phyloP scores from a whole-genome alignment of 2,329 filamentous ascomycete species.

The Calcarisporium arbuscula region DNA sequence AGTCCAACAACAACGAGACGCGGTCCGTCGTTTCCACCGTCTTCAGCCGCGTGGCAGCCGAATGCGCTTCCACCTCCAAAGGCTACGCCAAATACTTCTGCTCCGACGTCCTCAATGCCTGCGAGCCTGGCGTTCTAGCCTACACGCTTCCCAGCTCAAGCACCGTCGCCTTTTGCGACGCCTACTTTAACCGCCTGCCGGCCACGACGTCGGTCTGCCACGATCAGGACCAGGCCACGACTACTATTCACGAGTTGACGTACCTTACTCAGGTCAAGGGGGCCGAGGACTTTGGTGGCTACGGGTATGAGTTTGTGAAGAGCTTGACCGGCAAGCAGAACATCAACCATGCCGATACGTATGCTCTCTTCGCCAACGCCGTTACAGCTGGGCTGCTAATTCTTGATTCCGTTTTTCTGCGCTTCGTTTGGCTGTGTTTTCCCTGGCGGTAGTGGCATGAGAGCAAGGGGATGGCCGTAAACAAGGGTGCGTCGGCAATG shows the following conservation, averaged over 20 bases:
- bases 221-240: not conserved
- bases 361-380: constrained; percentile 12
- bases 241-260: constrained; percentile 53
- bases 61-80: not conserved
- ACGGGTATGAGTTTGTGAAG: constrained; percentile 11
- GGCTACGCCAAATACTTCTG: not conserved
- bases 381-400: constrained; percentile 7
- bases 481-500: too few relatives aligned
- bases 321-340: constrained; percentile 7
- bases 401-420: too few relatives aligned
- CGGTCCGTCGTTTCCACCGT: constrained; percentile 33
- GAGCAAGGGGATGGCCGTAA: too few relatives aligned
- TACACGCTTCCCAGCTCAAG: not conserved
- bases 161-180: not conserved
- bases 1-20: constrained; percentile 35
- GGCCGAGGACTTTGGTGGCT: constrained; percentile 24
- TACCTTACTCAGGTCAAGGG: constrained; percentile 49
- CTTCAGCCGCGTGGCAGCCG: not conserved
- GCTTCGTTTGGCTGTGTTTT: too few relatives aligned
- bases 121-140: not conserved
- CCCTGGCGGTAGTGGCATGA: too few relatives aligned
- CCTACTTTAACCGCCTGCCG: not conserved
- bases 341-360: constrained; percentile 13
- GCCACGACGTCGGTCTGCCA: not conserved
- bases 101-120: not conserved